phyloP scores from a whole-genome alignment of 1,284 basidiomycete genomes.

The Puccinia brachypodii region DNA sequence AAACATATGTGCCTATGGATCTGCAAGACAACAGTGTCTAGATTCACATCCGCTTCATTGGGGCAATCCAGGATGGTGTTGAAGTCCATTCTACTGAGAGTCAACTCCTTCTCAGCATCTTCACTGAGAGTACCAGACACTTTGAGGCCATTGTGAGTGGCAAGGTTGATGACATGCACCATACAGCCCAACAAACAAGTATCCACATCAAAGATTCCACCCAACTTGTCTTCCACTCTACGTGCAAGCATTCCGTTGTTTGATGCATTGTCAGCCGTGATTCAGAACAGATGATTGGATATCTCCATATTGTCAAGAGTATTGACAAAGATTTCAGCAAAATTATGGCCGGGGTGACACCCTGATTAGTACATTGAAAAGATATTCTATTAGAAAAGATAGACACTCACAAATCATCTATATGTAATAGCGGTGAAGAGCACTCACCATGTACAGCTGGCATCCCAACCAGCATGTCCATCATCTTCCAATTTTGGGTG shows the following conservation, averaged over 20 bases:
- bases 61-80: background rate
- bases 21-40: background rate
- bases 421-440: too few relatives aligned
- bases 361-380: background rate
- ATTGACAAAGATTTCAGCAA: background rate
- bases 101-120: background rate
- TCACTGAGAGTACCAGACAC: background rate
- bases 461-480: background rate
- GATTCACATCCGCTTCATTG: background rate
- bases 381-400: background rate
- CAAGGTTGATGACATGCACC: background rate
- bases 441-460: background rate
- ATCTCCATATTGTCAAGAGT: background rate
- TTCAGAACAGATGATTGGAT: background rate
- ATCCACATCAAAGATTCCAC: background rate
- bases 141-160: background rate
- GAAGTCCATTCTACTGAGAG: background rate
- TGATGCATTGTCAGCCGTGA: background rate
- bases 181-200: background rate
- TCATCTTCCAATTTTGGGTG: background rate
- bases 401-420: too few relatives aligned
- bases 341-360: background rate
- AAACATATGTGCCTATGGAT: background rate
- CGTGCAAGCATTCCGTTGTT: background rate
- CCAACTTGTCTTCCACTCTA: background rate